Evolutionary conservation across 306 rosid species (phyloP), one percentile per base, ranked within the genome.

Genomic region (Acacia crassicarpa): DNA sequence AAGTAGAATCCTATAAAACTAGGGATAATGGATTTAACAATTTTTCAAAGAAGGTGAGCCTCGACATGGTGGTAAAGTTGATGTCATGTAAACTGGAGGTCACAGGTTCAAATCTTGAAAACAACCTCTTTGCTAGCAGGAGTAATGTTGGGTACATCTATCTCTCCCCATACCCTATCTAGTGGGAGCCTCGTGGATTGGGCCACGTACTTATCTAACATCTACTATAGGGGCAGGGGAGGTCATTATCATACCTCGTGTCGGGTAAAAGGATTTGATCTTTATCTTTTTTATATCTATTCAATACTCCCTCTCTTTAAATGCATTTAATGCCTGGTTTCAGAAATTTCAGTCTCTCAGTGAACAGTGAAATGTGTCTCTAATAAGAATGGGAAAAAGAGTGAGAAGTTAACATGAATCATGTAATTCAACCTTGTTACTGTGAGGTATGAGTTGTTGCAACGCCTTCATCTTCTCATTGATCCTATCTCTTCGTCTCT

Each of bases 401-500:
- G 23, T 23, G 33, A 61, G 22, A 67, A 59, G 76, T 58, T 53
- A 80, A 67, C 67, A 48, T 54, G 78, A n/a, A 71, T 69, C 72
- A 77, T 35, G 81, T 32, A 61, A 25, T 54, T 35, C 63, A 83
- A 94, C 98, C 97, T 94, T 92, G 88, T 90, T 94, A 62, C 94
- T 82, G 83, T 92, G 93, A 33, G 98, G 98, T 87, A 94, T 91
- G 63, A 94, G 94, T 91, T 94, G 92, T 83, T 94, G 97, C 89
- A 94, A 78, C 35, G 94, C 89, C 79, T 38, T 92, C 96, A 94
- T 92, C 88, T 89, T 94, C 90, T 92, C 98, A 41, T 92, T 92
- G 87, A 94, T 94, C 88, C 96, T 91, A 80, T 94, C 98, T 91
- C 98, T 90, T 74, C 98, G 82, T 85, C 88, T 92, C 98, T 92